Evolutionary conservation across 139 green algal genomes (phyloP).

Genomic region (Volvox africanus): DNA sequence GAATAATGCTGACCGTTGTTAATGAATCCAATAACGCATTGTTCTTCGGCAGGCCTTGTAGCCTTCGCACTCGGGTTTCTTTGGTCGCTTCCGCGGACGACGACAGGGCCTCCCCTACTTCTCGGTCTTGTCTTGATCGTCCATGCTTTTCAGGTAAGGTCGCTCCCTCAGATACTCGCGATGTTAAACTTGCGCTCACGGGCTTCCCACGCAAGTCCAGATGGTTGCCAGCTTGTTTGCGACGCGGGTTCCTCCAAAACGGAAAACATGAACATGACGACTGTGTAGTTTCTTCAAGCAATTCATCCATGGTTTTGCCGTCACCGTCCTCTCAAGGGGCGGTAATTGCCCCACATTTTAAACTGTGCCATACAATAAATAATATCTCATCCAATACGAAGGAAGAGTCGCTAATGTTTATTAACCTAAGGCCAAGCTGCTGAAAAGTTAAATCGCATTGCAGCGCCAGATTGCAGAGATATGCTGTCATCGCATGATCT

Average conservation of each 20-base stretch:
- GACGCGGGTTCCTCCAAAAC: background rate
- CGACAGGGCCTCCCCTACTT: background rate
- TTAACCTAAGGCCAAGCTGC: too few relatives aligned
- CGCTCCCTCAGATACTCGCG: background rate
- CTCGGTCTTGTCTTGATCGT: background rate
- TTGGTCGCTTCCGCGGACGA: background rate
- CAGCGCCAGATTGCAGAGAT: too few relatives aligned
- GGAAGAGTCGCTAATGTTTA: too few relatives aligned
- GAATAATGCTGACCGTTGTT: background rate
- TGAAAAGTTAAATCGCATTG: too few relatives aligned
- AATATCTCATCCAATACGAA: too few relatives aligned
- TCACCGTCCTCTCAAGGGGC: background rate
- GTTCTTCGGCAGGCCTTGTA: background rate
- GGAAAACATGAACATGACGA: background rate
- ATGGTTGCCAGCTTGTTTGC: background rate
- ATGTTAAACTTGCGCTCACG: background rate
- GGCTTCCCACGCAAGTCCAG: background rate
- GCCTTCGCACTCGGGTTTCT: background rate
- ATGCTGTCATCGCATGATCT: too few relatives aligned
- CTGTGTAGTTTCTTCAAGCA: background rate
- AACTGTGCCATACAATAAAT: too few relatives aligned
- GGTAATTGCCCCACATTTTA: too few relatives aligned
- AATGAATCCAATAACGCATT: background rate
- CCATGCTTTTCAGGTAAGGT: too few relatives aligned
- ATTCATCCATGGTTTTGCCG: slow-evolving; percentile 5